These are phyloP conservation scores for Amanita rimosa DNA, from an alignment of 768 basidiomycete species.

Conservation along the genomic window DNA sequence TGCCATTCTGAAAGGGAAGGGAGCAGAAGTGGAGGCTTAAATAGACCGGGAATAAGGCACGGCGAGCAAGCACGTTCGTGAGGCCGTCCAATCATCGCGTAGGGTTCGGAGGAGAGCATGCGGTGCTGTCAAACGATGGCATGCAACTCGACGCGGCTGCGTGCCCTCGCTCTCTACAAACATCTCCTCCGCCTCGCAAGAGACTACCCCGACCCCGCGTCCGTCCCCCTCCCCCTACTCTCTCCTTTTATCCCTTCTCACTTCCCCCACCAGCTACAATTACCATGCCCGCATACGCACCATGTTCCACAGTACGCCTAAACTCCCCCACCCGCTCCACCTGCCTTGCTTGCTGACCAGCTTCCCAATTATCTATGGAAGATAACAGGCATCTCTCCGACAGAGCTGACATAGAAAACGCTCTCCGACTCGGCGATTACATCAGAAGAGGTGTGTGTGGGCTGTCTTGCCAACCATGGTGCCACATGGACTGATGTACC, in stretches of 20 bases:
- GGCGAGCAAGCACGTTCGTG: slow-evolving; percentile 1
- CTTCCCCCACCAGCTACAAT: slow-evolving; percentile 46
- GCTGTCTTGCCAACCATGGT: background rate
- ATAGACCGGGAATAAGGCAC: background rate
- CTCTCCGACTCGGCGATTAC: slow-evolving; percentile 66
- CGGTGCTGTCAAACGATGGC: background rate
- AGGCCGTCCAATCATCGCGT: background rate
- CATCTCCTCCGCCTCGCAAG: slow-evolving; percentile 71
- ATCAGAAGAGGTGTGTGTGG: slow-evolving; percentile 63
- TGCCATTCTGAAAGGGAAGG: slow-evolving; percentile 16
- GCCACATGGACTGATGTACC: background rate
- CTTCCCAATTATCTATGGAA: no score
- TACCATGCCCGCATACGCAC: slow-evolving; percentile 63
- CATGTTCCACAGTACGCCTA: slow-evolving; percentile 66
- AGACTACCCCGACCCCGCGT: slow-evolving; percentile 79
- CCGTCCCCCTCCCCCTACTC: slow-evolving; percentile 17
- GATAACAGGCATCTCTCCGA: slow-evolving; percentile 50
- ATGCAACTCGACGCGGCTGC: slow-evolving; percentile 37
- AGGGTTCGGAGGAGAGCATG: slow-evolving; percentile 8
- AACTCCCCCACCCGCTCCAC: no score
- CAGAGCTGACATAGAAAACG: slow-evolving; percentile 63
- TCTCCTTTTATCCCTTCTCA: background rate
- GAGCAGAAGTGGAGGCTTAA: background rate
- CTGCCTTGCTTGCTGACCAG: no score
- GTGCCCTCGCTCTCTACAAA: slow-evolving; percentile 69